Evolutionary conservation across 257 asterid genomes (phyloP), one percentile per base, ranked within the genome.

Genomic region (Ilex asprella): DNA sequence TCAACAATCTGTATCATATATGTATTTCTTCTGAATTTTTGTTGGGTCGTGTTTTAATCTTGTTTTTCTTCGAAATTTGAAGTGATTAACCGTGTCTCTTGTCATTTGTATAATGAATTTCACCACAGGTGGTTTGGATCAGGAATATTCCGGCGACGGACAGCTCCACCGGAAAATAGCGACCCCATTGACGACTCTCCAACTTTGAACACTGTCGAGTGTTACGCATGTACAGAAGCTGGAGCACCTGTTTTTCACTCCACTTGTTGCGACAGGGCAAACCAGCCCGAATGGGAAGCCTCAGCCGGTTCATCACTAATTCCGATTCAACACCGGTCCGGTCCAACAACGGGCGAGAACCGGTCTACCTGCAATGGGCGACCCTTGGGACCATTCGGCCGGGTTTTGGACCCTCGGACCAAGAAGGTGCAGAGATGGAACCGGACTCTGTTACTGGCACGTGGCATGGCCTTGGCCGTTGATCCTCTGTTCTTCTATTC

Each of bases 251-350:
- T 71, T 56, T 91, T 88, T 84, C 98, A 91, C 93, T 91, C 97
- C 72, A 88, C 94, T 59, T 86, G 95, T 74, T 91, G 95, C 83
- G 95, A 91, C 82, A 46, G 62, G 8, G 95, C 94, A 8, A 68
- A 80, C 85, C 92, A 78, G 54, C 97, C 95, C 2, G 93, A 86
- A 64, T 91, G 95, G 98, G 98, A 88, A 69, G 96, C 96, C 10
- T 80, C 90, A 5, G 96, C 98, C 71, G 96, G 98, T 55, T 91
- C 98, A 1, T 88, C 95, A 0, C 14, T 91, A 29, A 67, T 82
- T 59, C 96, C 96, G 2, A 88, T 86, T 35, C 73, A 65, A 15
- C 61, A 73, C 70, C 86, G 86, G 31, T 53, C 81, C 10, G 70
- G 73, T 2, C 78, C 12, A 32, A 76, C 64, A 29, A 27, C 64